Percentiles rank a stretch among this genome's conserved stretches.
Conservation (phyloP, 2,329 filamentous ascomycete species). For the Epichloe gansuensis region DNA sequence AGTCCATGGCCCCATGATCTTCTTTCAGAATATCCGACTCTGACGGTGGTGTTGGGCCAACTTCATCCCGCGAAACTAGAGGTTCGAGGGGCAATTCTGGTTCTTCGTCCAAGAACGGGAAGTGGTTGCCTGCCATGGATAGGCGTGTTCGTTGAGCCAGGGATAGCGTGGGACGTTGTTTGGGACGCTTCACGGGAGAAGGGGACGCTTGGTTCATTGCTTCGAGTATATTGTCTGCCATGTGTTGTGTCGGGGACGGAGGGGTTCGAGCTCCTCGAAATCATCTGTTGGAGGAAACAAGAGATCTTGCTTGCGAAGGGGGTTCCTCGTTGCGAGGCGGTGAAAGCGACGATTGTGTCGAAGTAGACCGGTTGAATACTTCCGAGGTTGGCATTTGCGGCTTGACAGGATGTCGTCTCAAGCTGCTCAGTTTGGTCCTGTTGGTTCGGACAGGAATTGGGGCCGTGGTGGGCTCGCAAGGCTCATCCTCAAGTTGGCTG, state of each 20-base stretch:
- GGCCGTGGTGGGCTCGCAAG: conserved; percentile 8
- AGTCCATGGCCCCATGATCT: conserved; percentile 26
- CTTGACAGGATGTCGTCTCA: conserved; percentile 14
- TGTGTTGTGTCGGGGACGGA: conserved; percentile 33
- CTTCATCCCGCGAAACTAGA: neutral
- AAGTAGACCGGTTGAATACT: conserved; percentile 7
- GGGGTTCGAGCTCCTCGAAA: neutral
- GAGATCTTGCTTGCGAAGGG: neutral
- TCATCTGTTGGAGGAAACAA: neutral
- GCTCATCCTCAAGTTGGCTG: conserved; percentile 41
- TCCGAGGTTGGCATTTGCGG: conserved; percentile 16
- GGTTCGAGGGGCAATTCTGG: conserved; percentile 12
- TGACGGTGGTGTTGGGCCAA: neutral
- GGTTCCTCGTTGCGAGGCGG: neutral
- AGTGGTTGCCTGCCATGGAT: conserved; percentile 58
- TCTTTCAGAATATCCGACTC: neutral
- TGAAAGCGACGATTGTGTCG: neutral
- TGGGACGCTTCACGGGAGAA: conserved; percentile 39
- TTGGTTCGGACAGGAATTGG: conserved; percentile 15
- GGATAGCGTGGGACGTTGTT: conserved; percentile 43
- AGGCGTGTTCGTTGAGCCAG: conserved; percentile 70
- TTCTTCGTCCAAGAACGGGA: conserved; percentile 20
- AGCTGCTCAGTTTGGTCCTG: conserved; percentile 11
- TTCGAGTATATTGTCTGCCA: conserved; percentile 44
- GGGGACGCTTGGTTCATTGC: conserved; percentile 44